phyloP scores from a whole-genome alignment of 768 basidiomycete species.

The Rhodosporidiobolus odoratus region DNA sequence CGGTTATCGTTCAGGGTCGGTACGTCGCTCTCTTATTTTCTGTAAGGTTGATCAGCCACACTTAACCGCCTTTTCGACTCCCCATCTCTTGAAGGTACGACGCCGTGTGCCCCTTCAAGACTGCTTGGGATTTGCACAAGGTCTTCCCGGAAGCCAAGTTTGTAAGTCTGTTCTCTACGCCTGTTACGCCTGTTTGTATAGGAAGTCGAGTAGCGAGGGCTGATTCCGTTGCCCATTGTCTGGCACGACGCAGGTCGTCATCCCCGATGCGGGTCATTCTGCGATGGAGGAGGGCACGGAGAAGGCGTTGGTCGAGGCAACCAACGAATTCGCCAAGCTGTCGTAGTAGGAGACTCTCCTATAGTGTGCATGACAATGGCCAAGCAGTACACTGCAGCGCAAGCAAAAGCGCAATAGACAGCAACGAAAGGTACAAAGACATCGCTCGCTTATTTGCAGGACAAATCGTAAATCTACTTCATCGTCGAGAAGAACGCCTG shows the following conservation, averaged over 20 bases:
- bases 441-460: neutral
- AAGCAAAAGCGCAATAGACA: neutral
- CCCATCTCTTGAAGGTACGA: conserved; percentile 58
- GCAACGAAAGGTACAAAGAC: neutral
- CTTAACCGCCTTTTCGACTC: too few relatives aligned
- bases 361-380: too few relatives aligned
- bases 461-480: conserved; percentile 1
- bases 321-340: conserved; percentile 24
- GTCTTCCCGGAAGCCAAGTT: conserved; percentile 46
- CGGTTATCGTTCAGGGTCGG: conserved; percentile 64
- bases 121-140: conserved; percentile 41
- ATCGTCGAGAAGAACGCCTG: conserved; percentile 28
- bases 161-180: conserved; percentile 38
- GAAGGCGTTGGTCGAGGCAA: conserved; percentile 60
- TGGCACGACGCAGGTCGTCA: conserved; percentile 14
- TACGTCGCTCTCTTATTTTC: conserved; percentile 61
- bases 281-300: conserved; percentile 66
- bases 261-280: conserved; percentile 73
- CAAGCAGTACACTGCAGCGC: too few relatives aligned
- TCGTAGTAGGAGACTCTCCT: neutral
- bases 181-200: neutral
- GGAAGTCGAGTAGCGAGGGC: too few relatives aligned
- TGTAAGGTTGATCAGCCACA: neutral
- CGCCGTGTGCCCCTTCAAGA: conserved; percentile 66
- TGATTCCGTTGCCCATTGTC: too few relatives aligned